phyloP scores from a whole-genome alignment of 176 grass and related monocot species.

The Pontederia paniculata region DNA sequence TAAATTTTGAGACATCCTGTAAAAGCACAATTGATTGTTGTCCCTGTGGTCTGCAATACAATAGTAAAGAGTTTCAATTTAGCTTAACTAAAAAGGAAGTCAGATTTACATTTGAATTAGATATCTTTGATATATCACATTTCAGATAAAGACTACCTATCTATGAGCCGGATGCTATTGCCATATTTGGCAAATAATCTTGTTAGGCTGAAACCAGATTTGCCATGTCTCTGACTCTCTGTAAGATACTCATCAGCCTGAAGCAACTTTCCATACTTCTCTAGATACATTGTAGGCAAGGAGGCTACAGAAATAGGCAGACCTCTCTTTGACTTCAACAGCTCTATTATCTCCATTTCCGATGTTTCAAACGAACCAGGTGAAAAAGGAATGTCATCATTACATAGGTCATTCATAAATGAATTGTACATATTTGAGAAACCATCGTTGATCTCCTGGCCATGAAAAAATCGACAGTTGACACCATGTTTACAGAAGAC shows the following conservation, averaged over 20 bases:
- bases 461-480: slow-evolving; percentile 36
- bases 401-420: background rate
- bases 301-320: slow-evolving; percentile 32
- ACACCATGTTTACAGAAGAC: slow-evolving; percentile 42
- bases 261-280: slow-evolving; percentile 27
- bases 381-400: slow-evolving; percentile 4
- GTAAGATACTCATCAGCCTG: slow-evolving; percentile 22
- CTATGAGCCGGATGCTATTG: slow-evolving; percentile 18
- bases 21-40: slow-evolving; percentile 28
- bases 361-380: slow-evolving; percentile 26
- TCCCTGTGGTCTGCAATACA: slow-evolving; percentile 28
- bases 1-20: slow-evolving; percentile 37
- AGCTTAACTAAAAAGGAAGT: too few species aligned
- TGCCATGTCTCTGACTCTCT: slow-evolving; percentile 34
- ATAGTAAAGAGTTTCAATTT: too few species aligned
- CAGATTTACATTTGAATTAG: too few species aligned
- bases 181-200: slow-evolving; percentile 28
- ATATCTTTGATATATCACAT: too few species aligned
- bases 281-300: slow-evolving; percentile 26
- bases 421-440: slow-evolving; percentile 1
- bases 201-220: slow-evolving; percentile 24
- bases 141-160: slow-evolving; percentile 27
- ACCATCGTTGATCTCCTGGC: slow-evolving; percentile 4
- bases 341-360: slow-evolving; percentile 41
- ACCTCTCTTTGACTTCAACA: slow-evolving; percentile 21